Evolutionary conservation across 2,329 filamentous ascomycete genomes (phyloP), one percentile per base, ranked within the genome.

Genomic region (Alternaria ethzedia): DNA sequence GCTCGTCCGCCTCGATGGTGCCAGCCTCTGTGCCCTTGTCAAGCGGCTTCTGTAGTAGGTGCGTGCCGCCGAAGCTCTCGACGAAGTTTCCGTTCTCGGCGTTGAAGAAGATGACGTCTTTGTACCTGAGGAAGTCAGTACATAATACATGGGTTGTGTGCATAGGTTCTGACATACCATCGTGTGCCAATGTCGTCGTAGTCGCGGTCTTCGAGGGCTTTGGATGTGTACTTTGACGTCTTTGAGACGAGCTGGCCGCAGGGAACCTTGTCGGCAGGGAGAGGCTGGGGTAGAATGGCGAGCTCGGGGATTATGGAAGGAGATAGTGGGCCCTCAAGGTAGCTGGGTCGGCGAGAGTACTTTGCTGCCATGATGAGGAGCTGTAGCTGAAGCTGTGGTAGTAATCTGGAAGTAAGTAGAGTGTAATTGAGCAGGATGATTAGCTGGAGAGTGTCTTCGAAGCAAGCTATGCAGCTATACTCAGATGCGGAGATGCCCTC

Each of bases 1-100:
- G 72, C 58, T 75, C 70, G 26, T 77, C 73, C 0, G 76, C 75
- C 57, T 79, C 77, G 46, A 79, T 78, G 9, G 75, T 78, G n/a
- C 71, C 76, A 6, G 73, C 71, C 45, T 77, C 75, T 8, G 59
- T 70, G 47, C 72, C 75, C 13, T 69, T 61, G 13, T 66, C 70
- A 11, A 70, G 69, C 12, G 69, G 66, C 63, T 75, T 77, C 57
- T 77, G 70, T 2, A 79, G 56, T 15, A 77, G 68, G 45, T 73
- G 71, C 4, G 73, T 68, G 52, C 68, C 75, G n/a, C 77, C 77
- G 23, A 78, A 74, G 49, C 71, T 74, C 47, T 73, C 68, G 41
- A 70, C 59, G 56, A 79, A 78, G 57, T 57, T 44, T 28, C 71
- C 72, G 12, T 68, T 62, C n/a, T 59, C 57, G 5, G 64, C 32